phyloP scores from a whole-genome alignment of 1,284 basidiomycete genomes.

The Apiotrichum veenhuisii region DNA sequence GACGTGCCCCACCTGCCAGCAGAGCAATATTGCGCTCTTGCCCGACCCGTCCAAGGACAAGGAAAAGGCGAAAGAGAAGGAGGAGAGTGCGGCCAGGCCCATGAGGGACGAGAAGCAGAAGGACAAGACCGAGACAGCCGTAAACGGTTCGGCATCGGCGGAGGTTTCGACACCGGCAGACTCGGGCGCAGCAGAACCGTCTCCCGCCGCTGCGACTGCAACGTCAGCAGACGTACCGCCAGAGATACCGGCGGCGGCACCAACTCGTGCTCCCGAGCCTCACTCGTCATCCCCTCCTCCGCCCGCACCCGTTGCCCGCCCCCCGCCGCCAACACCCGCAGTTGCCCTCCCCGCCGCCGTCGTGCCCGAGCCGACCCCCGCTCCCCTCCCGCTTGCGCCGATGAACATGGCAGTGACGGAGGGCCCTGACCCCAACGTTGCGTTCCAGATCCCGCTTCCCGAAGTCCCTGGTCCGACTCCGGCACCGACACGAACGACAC shows the following conservation, averaged over 20 bases:
- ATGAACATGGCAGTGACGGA: too few relatives aligned
- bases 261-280: background rate
- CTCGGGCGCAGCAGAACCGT: background rate
- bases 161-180: background rate
- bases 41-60: slow-evolving; percentile 30
- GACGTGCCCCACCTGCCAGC: slow-evolving; percentile 71
- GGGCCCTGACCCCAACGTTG: too few relatives aligned
- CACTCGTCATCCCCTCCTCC: background rate
- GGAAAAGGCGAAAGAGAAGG: background rate
- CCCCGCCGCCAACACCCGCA: background rate
- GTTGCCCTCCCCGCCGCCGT: background rate
- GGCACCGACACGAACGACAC: too few relatives aligned
- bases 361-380: background rate
- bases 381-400: too few relatives aligned
- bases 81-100: too few relatives aligned
- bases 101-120: background rate
- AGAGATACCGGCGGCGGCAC: background rate
- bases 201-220: background rate
- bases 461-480: background rate
- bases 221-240: background rate
- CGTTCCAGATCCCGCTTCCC: too few relatives aligned
- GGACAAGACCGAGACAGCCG: background rate
- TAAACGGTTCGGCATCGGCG: background rate
- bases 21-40: slow-evolving; percentile 64
- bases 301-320: background rate